These are phyloP conservation scores for Yamadazyma insecticola DNA, from an alignment of 805 yeast species.

Conservation along the genomic window DNA sequence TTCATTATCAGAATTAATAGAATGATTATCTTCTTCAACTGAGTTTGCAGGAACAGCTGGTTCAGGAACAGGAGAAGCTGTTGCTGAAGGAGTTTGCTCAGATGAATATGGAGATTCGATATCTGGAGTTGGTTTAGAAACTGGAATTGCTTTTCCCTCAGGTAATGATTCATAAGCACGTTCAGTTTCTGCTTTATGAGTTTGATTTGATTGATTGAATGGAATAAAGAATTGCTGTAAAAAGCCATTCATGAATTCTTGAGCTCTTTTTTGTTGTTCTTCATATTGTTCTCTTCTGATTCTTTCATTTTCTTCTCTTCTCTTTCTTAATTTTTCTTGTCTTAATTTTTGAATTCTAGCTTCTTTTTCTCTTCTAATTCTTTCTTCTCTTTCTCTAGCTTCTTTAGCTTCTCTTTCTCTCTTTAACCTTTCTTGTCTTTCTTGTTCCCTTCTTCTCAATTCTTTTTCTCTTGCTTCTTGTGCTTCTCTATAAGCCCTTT, in stretches of 20 bases:
- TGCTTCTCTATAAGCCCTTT: constrained; percentile 1
- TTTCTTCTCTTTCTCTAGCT: constrained; percentile 6
- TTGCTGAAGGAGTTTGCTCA: constrained; percentile 9
- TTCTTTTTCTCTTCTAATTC: constrained; percentile 10
- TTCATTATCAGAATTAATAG: constrained; percentile 4
- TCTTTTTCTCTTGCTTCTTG: constrained; percentile 3
- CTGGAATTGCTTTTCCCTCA: constrained; percentile 1
- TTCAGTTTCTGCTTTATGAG: constrained; percentile 6
- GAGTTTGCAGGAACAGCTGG: too few species aligned
- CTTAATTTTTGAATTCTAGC: constrained; percentile 6
- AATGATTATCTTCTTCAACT: too few species aligned
- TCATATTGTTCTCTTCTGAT: constrained; percentile 7
- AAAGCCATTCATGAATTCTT: constrained; percentile 19
- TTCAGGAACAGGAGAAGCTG: constrained; percentile 1
- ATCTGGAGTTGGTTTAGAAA: constrained; percentile 6
- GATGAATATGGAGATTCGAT: constrained; percentile 8
- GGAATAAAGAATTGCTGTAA: constrained; percentile 14
- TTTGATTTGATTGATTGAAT: constrained; percentile 1
- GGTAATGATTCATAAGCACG: constrained; percentile 3
- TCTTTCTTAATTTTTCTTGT: constrained; percentile 1
- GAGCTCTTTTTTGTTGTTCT: constrained; percentile 17
- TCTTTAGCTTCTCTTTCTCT: constrained; percentile 5
- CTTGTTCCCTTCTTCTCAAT: constrained; percentile 3
- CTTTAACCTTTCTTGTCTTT: constrained; percentile 2
- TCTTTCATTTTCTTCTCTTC: constrained; percentile 2